phyloP scores from a whole-genome alignment of 1,284 basidiomycete species.

The Ustilago cynodontis region DNA sequence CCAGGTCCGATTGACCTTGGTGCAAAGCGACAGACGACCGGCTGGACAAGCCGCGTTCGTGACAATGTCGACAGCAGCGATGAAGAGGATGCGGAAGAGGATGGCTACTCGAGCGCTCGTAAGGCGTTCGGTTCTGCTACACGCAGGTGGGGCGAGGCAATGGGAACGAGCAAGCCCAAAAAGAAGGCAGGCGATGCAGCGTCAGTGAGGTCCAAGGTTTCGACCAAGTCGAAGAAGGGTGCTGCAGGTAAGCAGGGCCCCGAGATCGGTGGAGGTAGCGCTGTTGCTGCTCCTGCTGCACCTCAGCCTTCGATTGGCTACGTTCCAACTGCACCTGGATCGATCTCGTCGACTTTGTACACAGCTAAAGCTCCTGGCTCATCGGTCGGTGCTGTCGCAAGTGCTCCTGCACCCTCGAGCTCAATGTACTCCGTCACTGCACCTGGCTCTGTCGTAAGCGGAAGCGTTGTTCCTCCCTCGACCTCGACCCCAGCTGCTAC shows the following conservation, averaged over 20 bases:
- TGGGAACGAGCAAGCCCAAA: slow-evolving; percentile 49
- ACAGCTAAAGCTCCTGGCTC: slow-evolving; percentile 46
- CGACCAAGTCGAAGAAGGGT: slow-evolving; percentile 27
- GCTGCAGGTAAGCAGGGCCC: slow-evolving; percentile 22
- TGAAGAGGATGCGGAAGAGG: slow-evolving; percentile 58
- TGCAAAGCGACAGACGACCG: slow-evolving; percentile 43
- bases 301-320: slow-evolving; percentile 33
- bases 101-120: slow-evolving; percentile 60
- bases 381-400: slow-evolving; percentile 19
- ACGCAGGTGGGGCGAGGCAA: slow-evolving; percentile 59
- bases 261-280: background rate
- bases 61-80: slow-evolving; percentile 52
- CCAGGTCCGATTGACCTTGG: slow-evolving; percentile 45
- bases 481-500: background rate
- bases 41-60: slow-evolving; percentile 64
- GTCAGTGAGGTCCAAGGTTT: slow-evolving; percentile 38
- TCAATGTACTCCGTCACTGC: slow-evolving; percentile 45
- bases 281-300: slow-evolving; percentile 10
- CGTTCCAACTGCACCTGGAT: slow-evolving; percentile 37
- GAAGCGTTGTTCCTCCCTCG: background rate
- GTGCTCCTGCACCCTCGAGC: slow-evolving; percentile 17
- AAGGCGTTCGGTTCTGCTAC: slow-evolving; percentile 63
- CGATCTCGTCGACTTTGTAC: slow-evolving; percentile 40
- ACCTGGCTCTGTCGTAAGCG: slow-evolving; percentile 30
- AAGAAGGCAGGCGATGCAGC: slow-evolving; percentile 40